phyloP scores from a whole-genome alignment of 2,329 filamentous ascomycete genomes.

The Pseudopyricularia javanii region DNA sequence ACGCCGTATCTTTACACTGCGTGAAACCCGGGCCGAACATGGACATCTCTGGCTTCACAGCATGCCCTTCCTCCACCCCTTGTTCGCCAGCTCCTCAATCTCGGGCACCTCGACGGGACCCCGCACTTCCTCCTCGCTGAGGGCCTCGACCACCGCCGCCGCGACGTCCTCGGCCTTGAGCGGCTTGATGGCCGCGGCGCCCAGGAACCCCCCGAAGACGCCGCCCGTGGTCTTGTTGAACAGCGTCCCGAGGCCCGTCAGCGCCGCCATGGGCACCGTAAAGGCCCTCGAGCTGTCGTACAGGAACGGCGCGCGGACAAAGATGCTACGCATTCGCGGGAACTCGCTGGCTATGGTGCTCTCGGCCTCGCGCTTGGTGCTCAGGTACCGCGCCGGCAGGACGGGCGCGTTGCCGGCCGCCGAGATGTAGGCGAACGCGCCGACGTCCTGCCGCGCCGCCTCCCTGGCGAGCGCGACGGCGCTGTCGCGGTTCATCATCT shows the following conservation, averaged over 20 bases:
- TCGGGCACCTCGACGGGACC: constrained; percentile 68
- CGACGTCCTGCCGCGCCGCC: constrained; percentile 49
- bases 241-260: constrained; percentile 60
- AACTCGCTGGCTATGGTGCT: constrained; percentile 60
- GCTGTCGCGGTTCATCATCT: constrained; percentile 90
- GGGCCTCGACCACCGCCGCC: constrained; percentile 78
- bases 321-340: constrained; percentile 64
- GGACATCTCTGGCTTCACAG: constrained; percentile 33
- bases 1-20: background rate
- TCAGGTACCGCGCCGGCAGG: constrained; percentile 74
- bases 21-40: background rate
- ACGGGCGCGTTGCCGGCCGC: constrained; percentile 78
- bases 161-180: constrained; percentile 79
- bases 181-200: constrained; percentile 73
- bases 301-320: constrained; percentile 76
- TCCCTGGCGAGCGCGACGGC: constrained; percentile 76
- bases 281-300: constrained; percentile 74
- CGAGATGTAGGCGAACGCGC: constrained; percentile 76
- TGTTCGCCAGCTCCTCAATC: constrained; percentile 71
- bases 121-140: constrained; percentile 58
- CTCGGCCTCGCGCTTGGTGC: constrained; percentile 87
- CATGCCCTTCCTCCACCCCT: constrained; percentile 86
- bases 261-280: constrained; percentile 73
- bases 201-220: constrained; percentile 63
- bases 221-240: constrained; percentile 71